Percentiles rank a stretch among this genome's conserved stretches.
Conservation (phyloP, 371 early-diverging fungal species). For the Zancudomyces culisetae region DNA sequence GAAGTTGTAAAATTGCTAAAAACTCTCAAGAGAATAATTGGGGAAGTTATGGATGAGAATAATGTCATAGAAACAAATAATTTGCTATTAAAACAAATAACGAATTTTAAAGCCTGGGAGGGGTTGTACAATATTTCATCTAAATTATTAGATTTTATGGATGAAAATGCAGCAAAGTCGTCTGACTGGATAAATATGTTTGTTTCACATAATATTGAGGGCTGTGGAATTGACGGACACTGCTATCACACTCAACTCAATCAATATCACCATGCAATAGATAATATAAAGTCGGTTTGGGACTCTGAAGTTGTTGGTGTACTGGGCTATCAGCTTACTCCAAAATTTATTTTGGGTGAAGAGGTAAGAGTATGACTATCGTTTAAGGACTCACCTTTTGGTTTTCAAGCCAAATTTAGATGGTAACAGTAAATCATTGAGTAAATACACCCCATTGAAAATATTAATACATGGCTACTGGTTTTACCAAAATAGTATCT, state of each 20-base stretch:
- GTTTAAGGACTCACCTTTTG: not conserved
- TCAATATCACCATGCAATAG: too few species aligned
- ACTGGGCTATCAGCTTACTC: not conserved
- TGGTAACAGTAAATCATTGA: not conserved
- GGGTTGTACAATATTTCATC: too few species aligned
- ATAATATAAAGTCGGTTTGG: not conserved
- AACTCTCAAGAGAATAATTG: too few species aligned
- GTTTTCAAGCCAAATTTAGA: constrained; percentile 4
- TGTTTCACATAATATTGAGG: not conserved
- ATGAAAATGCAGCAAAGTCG: not conserved
- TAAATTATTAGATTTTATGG: not conserved
- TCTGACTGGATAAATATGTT: constrained; percentile 1
- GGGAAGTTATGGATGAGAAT: too few species aligned
- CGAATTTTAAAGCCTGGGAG: too few species aligned
- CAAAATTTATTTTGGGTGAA: constrained; percentile 28
- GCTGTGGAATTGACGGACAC: not conserved
- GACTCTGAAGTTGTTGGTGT: not conserved
- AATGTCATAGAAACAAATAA: too few species aligned
- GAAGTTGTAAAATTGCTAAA: too few species aligned
- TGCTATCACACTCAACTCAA: too few species aligned
- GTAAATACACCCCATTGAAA: too few species aligned
- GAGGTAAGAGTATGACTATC: constrained; percentile 26
- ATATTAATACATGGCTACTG: too few species aligned
- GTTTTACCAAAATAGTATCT: constrained; percentile 14
- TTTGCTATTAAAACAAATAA: too few species aligned